A percentile compares a stretch with the other conserved stretches of the same genome.
Evolutionary conservation across 2,329 filamentous ascomycete species (phyloP).

Genomic region (Penicillium sp.): DNA sequence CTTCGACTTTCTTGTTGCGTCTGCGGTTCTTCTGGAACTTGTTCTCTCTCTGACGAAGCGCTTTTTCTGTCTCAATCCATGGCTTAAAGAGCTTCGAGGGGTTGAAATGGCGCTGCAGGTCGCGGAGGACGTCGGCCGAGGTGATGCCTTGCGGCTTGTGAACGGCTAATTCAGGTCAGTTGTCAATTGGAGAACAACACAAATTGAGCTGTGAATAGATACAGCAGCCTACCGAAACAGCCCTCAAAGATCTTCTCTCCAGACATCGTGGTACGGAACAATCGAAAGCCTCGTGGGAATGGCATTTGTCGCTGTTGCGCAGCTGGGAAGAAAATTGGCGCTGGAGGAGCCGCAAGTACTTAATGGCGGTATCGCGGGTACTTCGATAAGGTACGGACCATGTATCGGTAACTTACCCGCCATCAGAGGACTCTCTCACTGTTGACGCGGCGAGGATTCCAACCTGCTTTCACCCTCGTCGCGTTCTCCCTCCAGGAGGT

Average conservation of each 20-base stretch:
- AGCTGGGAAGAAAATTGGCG: conserved; percentile 11
- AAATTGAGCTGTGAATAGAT: background rate
- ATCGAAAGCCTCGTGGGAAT: conserved; percentile 29
- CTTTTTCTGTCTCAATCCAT: conserved; percentile 67
- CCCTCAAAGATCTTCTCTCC: conserved; percentile 60
- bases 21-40: conserved; percentile 63
- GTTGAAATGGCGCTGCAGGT: conserved; percentile 82
- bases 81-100: conserved; percentile 77
- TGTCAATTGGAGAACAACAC: background rate
- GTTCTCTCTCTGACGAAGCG: conserved; percentile 58
- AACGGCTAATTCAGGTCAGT: conserved; percentile 62
- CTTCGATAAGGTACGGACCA: conserved; percentile 16
- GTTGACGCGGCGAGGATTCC: conserved; percentile 17
- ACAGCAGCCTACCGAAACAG: conserved; percentile 56
- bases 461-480: conserved; percentile 6
- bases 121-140: conserved; percentile 87
- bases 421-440: conserved; percentile 7
- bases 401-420: conserved; percentile 20
- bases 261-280: conserved; percentile 42
- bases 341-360: conserved; percentile 11
- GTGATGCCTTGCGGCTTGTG: conserved; percentile 87
- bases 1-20: conserved; percentile 63
- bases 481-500: background rate
- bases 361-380: conserved; percentile 5
- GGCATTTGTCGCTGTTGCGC: conserved; percentile 29